Evolutionary conservation across 2,329 filamentous ascomycete species (phyloP).

Genomic region (Xylariaceae sp.): DNA sequence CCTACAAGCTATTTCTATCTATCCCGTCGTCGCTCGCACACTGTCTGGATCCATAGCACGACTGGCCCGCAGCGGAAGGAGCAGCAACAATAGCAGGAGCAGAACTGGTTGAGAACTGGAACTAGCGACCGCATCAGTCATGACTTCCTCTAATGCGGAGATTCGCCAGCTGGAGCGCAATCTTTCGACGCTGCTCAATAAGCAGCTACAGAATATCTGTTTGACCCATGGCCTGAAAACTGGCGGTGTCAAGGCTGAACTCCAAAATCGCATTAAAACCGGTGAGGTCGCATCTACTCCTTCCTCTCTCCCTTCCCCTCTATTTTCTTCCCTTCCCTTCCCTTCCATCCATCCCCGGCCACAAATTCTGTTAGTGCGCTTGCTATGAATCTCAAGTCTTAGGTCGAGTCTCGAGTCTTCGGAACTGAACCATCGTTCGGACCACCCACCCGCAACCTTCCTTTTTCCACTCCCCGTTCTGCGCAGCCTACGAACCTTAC

Average conservation of each 20-base stretch:
- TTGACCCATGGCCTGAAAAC: conserved; percentile 67
- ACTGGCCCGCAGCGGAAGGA: not conserved
- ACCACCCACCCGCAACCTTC: not conserved
- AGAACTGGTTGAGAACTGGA: too few species aligned
- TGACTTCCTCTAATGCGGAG: conserved; percentile 34
- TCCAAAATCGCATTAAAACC: conserved; percentile 71
- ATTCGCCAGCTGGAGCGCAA: conserved; percentile 42
- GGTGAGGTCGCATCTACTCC: conserved; percentile 51
- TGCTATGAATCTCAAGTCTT: too few species aligned
- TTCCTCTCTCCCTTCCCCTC: not conserved
- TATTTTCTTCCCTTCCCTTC: not conserved
- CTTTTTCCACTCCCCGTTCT: not conserved
- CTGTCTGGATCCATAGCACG: conserved; percentile 23
- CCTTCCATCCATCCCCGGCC: not conserved
- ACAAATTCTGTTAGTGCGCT: too few species aligned
- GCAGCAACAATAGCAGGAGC: not conserved
- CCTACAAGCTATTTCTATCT: conserved; percentile 1
- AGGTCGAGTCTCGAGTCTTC: not conserved
- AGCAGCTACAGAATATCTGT: conserved; percentile 71
- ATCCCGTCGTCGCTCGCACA: conserved; percentile 15
- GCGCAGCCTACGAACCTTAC: not conserved
- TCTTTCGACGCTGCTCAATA: conserved; percentile 46
- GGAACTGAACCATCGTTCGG: not conserved
- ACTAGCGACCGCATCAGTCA: conserved; percentile 5
- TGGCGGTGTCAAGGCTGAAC: conserved; percentile 76